A percentile compares a stretch with the other conserved stretches of the same genome.
Conservation (phyloP, 306 rosid genomes). For the Dalbergia cochinchinensis region DNA sequence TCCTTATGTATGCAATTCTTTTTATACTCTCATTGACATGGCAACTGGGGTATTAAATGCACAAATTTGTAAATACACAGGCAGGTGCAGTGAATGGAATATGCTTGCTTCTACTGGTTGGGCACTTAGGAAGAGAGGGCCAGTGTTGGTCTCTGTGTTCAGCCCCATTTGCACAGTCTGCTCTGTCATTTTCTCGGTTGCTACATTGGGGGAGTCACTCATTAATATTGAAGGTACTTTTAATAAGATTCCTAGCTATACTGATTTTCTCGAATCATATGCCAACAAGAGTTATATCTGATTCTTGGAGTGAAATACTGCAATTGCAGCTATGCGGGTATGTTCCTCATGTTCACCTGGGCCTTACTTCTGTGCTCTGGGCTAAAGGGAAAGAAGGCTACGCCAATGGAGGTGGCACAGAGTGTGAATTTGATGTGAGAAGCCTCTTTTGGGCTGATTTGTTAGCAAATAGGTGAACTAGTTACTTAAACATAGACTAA, state of each 20-base stretch:
- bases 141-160: constrained; percentile 82
- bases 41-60: not conserved
- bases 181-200: constrained; percentile 74
- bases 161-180: constrained; percentile 76
- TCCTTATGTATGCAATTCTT: not conserved
- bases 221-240: constrained; percentile 72
- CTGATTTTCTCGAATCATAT: not conserved
- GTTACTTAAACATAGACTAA: no score
- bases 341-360: constrained; percentile 86
- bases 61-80: constrained; percentile 46
- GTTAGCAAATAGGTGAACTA: not conserved
- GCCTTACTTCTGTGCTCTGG: constrained; percentile 89
- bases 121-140: constrained; percentile 94
- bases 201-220: constrained; percentile 62
- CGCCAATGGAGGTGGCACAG: constrained; percentile 38
- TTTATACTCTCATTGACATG: not conserved
- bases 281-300: not conserved
- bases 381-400: constrained; percentile 83
- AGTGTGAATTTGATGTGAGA: constrained; percentile 70
- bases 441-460: constrained; percentile 79
- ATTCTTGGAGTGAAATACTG: not conserved
- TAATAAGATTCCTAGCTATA: constrained; percentile 9
- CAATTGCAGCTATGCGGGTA: constrained; percentile 72
- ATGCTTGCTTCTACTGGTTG: constrained; percentile 73
- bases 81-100: constrained; percentile 68